Evolutionary conservation across 2,329 filamentous ascomycete genomes (phyloP).

Genomic region (Pestalotiopsis sp.): DNA sequence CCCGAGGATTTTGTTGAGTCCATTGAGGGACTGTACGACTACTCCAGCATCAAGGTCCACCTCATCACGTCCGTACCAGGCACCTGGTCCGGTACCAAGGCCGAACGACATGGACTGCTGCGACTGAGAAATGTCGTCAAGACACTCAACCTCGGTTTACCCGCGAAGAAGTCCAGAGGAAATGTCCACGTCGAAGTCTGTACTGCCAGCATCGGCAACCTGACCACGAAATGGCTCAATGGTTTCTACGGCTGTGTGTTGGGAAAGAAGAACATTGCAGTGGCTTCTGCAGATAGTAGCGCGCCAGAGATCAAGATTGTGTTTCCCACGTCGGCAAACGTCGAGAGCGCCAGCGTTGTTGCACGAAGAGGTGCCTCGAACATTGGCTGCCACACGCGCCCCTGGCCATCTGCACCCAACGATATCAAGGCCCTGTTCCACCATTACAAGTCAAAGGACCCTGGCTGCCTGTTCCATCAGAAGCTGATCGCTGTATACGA

Average conservation of each 20-base stretch:
- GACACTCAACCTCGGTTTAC: conserved; percentile 17
- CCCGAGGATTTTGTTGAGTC: conserved; percentile 23
- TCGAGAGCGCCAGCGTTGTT: neutral
- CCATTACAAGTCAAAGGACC: conserved; percentile 26
- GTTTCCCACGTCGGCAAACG: neutral
- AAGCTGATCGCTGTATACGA: conserved; percentile 26
- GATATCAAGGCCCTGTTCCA: conserved; percentile 25
- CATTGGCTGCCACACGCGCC: conserved; percentile 25
- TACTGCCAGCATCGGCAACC: conserved; percentile 23
- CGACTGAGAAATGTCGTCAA: conserved; percentile 21
- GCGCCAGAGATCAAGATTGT: neutral
- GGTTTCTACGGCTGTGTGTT: conserved; percentile 24
- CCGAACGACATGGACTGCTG: conserved; percentile 24
- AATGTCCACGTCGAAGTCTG: conserved; percentile 25
- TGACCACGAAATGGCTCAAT: conserved; percentile 24
- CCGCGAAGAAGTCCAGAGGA: conserved; percentile 13
- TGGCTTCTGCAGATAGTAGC: neutral
- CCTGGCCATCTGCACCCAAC: conserved; percentile 20
- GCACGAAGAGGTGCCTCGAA: conserved; percentile 23
- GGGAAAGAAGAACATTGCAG: conserved; percentile 11
- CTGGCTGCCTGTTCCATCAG: conserved; percentile 26
- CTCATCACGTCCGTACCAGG: conserved; percentile 26
- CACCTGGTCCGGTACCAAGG: conserved; percentile 18
- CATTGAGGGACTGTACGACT: conserved; percentile 24
- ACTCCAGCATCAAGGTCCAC: conserved; percentile 23